Evolutionary conservation across 495 filamentous ascomycete species (phyloP).

Genomic region (Xylaria telfairii): DNA sequence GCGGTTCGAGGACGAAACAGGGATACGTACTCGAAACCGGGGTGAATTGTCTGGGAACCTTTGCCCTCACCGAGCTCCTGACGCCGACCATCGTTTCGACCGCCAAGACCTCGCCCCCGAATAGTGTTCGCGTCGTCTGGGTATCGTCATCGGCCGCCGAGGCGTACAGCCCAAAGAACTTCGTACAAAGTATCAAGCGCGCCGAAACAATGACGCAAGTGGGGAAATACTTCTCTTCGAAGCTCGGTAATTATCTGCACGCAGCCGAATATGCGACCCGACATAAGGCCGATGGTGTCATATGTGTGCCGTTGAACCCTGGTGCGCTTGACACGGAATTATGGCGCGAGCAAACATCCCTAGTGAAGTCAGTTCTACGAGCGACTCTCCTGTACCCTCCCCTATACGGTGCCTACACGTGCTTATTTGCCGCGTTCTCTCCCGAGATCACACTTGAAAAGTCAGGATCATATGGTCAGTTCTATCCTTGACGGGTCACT

Average conservation of each 20-base stretch:
- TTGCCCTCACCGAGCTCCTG: conserved; percentile 55
- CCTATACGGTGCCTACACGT: conserved; percentile 52
- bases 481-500: neutral
- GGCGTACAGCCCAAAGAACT: conserved; percentile 29
- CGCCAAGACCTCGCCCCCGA: conserved; percentile 38
- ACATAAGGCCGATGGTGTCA: conserved; percentile 29
- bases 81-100: conserved; percentile 50
- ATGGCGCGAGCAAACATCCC: conserved; percentile 35
- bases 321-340: conserved; percentile 54
- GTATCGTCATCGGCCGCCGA: conserved; percentile 41
- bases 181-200: conserved; percentile 41
- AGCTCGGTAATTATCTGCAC: conserved; percentile 44
- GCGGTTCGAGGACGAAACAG: conserved; percentile 40
- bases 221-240: conserved; percentile 40
- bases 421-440: conserved; percentile 52
- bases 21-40: conserved; percentile 50
- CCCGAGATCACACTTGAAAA: conserved; percentile 45
- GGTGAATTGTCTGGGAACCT: conserved; percentile 48
- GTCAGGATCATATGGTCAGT: conserved; percentile 35
- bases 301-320: conserved; percentile 46
- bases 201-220: conserved; percentile 18
- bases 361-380: conserved; percentile 19
- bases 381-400: conserved; percentile 32
- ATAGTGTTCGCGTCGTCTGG: conserved; percentile 54
- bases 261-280: conserved; percentile 37